Conservation (phyloP, 164 flowering plant genomes). For the Saururus chinensis region DNA sequence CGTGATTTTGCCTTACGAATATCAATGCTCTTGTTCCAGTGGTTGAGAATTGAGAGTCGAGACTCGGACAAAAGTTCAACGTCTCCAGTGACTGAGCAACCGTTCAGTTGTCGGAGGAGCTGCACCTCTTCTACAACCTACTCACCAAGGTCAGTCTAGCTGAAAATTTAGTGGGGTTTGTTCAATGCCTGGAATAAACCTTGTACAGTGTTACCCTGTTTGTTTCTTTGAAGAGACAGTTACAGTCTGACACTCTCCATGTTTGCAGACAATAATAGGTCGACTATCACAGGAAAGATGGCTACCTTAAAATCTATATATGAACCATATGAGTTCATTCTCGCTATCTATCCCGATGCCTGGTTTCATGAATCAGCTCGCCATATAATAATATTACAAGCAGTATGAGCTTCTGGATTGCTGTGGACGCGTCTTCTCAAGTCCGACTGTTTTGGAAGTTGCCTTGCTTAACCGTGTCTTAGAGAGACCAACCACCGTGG, state of each 20-base stretch:
- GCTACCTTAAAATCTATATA: no score
- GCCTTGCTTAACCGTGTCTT: neutral
- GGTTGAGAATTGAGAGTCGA: neutral
- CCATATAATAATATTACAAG: no score
- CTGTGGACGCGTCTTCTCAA: neutral
- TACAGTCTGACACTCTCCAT: neutral
- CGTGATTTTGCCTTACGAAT: no score
- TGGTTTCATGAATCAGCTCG: no score
- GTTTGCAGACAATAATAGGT: no score
- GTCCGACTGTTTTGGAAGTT: neutral
- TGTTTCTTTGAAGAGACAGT: neutral
- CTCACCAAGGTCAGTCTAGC: neutral
- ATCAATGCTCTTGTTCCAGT: no score
- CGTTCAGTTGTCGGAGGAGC: neutral
- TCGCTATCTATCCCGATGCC: no score
- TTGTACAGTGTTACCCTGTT: neutral
- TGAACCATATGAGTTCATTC: no score
- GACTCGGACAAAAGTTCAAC: neutral
- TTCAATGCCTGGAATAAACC: neutral
- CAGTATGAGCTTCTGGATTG: no score
- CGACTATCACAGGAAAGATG: neutral
- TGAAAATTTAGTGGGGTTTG: neutral
- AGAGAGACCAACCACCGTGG: neutral
- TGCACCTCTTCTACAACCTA: neutral
- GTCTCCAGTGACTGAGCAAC: neutral